A percentile compares a stretch with the other conserved stretches of the same genome.
phyloP scores from a whole-genome alignment of 1,284 basidiomycete genomes.

The Marasmius fiardii region DNA sequence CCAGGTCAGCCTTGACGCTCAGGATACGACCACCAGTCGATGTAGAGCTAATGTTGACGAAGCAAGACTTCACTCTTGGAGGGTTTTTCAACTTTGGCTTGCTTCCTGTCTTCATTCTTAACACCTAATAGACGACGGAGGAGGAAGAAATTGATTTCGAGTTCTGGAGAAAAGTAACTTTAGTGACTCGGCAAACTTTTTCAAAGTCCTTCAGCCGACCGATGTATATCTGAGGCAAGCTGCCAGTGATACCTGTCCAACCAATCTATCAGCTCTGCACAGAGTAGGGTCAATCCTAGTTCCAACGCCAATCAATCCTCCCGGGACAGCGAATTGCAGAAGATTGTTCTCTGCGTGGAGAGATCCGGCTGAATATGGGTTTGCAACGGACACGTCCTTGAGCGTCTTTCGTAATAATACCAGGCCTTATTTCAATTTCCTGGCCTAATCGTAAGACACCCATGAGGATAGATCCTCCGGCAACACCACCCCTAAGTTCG shows the following conservation, averaged over 20 bases:
- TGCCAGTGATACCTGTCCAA: slow-evolving; percentile 97
- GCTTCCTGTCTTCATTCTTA: slow-evolving; percentile 97
- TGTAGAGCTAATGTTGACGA: slow-evolving; percentile 94
- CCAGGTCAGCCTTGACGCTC: slow-evolving; percentile 88
- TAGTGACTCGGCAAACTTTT: not conserved
- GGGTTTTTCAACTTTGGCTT: slow-evolving; percentile 93
- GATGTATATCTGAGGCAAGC: slow-evolving; percentile 91
- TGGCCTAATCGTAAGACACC: slow-evolving; percentile 90
- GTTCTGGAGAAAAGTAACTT: slow-evolving; percentile 42
- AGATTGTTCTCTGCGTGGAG: slow-evolving; percentile 95
- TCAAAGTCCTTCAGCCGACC: slow-evolving; percentile 44
- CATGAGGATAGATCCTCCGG: slow-evolving; percentile 93
- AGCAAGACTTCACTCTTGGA: slow-evolving; percentile 90
- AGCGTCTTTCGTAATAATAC: slow-evolving; percentile 94
- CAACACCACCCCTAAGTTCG: slow-evolving; percentile 97
- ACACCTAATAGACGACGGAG: slow-evolving; percentile 95
- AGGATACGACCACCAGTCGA: slow-evolving; percentile 92
- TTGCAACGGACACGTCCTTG: slow-evolving; percentile 90
- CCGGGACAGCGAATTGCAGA: slow-evolving; percentile 93
- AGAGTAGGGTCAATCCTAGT: slow-evolving; percentile 96
- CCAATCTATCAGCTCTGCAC: slow-evolving; percentile 94
- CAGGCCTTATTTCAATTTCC: slow-evolving; percentile 97
- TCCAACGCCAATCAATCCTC: slow-evolving; percentile 97
- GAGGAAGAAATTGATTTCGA: slow-evolving; percentile 91
- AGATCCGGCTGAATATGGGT: slow-evolving; percentile 91